These are phyloP conservation scores for Obelidium mucronatum DNA, from an alignment of 192 early-diverging fungal genomes.

Conservation along the genomic window DNA sequence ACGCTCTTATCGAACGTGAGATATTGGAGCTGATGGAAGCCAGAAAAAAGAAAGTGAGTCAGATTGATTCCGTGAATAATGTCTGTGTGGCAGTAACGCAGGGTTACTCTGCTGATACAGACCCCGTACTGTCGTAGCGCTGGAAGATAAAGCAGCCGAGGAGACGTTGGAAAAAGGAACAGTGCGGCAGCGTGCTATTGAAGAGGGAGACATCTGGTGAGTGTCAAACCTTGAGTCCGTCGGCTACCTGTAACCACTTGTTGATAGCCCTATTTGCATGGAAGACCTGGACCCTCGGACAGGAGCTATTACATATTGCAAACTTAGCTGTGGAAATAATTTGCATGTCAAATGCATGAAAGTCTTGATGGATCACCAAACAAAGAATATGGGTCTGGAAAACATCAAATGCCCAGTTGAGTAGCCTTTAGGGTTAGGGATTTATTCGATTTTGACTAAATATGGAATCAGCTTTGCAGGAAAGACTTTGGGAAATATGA, in stretches of 20 bases:
- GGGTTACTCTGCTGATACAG: neutral
- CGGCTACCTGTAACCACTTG: neutral
- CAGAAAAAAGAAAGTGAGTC: conserved; percentile 30
- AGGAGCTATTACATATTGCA: conserved; percentile 47
- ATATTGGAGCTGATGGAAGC: conserved; percentile 44
- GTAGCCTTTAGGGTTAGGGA: too few species aligned
- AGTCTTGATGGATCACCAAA: conserved; percentile 56
- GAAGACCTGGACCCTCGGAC: conserved; percentile 39
- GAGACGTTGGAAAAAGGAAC: conserved; percentile 6
- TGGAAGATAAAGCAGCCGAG: neutral
- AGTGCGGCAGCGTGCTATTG: conserved; percentile 40
- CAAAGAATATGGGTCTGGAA: conserved; percentile 43
- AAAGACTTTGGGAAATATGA: conserved; percentile 49
- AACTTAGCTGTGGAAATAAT: conserved; percentile 56
- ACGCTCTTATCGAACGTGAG: conserved; percentile 54
- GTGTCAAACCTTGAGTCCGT: neutral
- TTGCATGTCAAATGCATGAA: conserved; percentile 59
- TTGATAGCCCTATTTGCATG: conserved; percentile 57
- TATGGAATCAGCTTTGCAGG: conserved; percentile 46
- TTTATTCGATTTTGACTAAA: too few species aligned
- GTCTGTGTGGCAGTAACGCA: neutral
- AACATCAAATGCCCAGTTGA: conserved; percentile 55
- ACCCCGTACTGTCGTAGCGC: too few species aligned
- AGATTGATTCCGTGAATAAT: neutral
- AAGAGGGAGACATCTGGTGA: conserved; percentile 53